Percentiles rank a stretch among this genome's conserved stretches.
Conservation (phyloP, 2,329 filamentous ascomycete species). For the Diplodia mutila region DNA sequence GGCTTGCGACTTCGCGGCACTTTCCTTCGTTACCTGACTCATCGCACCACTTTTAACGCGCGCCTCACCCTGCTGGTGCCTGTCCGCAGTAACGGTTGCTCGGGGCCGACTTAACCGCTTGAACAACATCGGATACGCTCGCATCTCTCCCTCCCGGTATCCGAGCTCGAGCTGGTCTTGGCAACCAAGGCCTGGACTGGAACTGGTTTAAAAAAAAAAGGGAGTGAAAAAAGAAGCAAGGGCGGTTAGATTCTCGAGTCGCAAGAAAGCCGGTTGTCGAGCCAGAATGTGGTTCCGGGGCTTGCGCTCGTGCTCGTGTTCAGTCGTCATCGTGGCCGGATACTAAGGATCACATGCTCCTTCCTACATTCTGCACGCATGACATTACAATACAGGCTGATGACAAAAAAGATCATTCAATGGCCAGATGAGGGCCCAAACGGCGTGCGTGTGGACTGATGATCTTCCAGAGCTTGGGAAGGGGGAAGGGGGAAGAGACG, state of each 20-base stretch:
- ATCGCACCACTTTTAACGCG: neutral
- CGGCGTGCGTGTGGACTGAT: constrained; percentile 3
- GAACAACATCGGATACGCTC: neutral
- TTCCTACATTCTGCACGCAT: neutral
- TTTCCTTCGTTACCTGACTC: neutral
- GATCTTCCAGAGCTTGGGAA: neutral
- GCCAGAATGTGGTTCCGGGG: neutral
- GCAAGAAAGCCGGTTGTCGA: neutral
- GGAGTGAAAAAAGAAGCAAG: neutral
- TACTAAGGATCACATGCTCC: neutral
- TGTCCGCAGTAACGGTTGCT: neutral
- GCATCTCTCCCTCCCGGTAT: neutral
- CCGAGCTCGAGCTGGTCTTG: neutral
- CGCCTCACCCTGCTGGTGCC: neutral
- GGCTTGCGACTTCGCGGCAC: neutral
- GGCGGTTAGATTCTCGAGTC: neutral
- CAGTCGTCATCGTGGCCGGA: neutral
- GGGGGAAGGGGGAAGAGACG: neutral
- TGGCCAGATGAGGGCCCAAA: neutral
- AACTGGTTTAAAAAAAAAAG: neutral
- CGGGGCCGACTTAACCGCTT: neutral
- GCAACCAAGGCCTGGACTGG: neutral
- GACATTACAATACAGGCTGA: neutral
- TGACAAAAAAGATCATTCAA: neutral
- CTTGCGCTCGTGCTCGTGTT: neutral